Evolutionary conservation across 2,329 filamentous ascomycete species (phyloP), one percentile per base, ranked within the genome.

Genomic region (Diplocarpon mali): DNA sequence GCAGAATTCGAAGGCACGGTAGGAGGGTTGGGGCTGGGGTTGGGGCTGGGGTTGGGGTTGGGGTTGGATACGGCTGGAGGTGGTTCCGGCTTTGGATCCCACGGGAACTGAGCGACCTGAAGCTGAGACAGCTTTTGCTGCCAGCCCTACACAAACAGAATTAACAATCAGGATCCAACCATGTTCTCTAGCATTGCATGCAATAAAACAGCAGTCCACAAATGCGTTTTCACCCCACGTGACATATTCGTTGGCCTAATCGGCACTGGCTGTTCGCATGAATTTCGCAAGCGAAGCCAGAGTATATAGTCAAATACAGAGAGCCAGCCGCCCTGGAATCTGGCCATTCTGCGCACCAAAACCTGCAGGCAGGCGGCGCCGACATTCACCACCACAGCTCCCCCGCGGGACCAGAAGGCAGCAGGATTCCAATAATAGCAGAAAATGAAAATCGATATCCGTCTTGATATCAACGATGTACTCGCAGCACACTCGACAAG

Each of bases 111-210:
- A 48, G 92, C 92, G 50, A 96, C 83, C 54, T 83, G 79, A 53
- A 93, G 79, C 55, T 80, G 78, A 1, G 89, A 84, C 30, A 98
- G 74, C 66, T 93, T 95, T 58, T 81, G 74, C 71, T 96, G 89
- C 92, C 92, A 98, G 68, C 82, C 85, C 89, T 96, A 62, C 50
- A 43, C 35, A 38, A 15, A 14, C 11, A 32, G 3, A 5, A 32
- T 32, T 32, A 32, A 14, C 30, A 12, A 32, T 32, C 11, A 12
- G 3, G 10, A 32, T 12, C 47, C 44, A 46, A 45, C 34, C 40
- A 47, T 17, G 44, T 29, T 9, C 11, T 32, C 30, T 12, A 5
- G 30, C n/a, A 32, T 20, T 24, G 3, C 27, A 44, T 41, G 10
- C 34, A 48, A 27, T 38, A 12, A 38, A 38, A 36, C 17, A 40